Conservation (phyloP, 805 yeast species). For the Metschnikowia proteae region DNA sequence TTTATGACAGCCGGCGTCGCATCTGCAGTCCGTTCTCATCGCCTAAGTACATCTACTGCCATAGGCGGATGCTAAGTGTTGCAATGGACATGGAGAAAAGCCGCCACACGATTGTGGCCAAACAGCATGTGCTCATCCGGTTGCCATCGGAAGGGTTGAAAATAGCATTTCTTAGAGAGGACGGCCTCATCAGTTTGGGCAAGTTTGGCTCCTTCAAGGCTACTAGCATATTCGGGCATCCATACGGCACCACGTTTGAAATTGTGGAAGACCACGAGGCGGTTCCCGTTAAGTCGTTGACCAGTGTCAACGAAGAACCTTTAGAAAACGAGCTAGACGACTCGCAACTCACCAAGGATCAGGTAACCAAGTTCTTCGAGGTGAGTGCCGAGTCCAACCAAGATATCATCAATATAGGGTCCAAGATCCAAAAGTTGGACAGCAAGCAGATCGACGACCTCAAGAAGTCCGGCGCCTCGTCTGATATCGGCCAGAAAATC, state of each 20-base stretch:
- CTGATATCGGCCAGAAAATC: conserved; percentile 66
- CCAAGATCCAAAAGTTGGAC: conserved; percentile 66
- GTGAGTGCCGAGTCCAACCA: conserved; percentile 59
- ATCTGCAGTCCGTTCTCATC: conserved; percentile 3
- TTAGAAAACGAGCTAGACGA: conserved; percentile 28
- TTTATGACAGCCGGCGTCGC: neutral
- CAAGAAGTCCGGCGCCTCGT: conserved; percentile 65
- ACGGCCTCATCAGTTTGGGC: conserved; percentile 68
- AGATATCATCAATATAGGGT: conserved; percentile 63
- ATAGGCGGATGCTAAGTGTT: neutral
- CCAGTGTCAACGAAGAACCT: conserved; percentile 16
- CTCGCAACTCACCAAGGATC: conserved; percentile 36
- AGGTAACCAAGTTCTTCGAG: conserved; percentile 34
- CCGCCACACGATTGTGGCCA: conserved; percentile 36
- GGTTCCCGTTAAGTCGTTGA: conserved; percentile 44
- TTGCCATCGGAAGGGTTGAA: conserved; percentile 81
- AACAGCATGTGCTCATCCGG: conserved; percentile 59
- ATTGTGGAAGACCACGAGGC: conserved; percentile 55
- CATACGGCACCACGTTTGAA: conserved; percentile 88
- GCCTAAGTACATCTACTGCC: neutral
- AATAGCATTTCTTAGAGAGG: conserved; percentile 61
- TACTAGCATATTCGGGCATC: conserved; percentile 70
- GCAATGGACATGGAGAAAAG: conserved; percentile 13
- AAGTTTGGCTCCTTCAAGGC: conserved; percentile 86
- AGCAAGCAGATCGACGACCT: conserved; percentile 80